Evolutionary conservation across 1,139 yeast genomes (phyloP), one percentile per base, ranked within the genome.

Genomic region (Kodamaea arcana): DNA sequence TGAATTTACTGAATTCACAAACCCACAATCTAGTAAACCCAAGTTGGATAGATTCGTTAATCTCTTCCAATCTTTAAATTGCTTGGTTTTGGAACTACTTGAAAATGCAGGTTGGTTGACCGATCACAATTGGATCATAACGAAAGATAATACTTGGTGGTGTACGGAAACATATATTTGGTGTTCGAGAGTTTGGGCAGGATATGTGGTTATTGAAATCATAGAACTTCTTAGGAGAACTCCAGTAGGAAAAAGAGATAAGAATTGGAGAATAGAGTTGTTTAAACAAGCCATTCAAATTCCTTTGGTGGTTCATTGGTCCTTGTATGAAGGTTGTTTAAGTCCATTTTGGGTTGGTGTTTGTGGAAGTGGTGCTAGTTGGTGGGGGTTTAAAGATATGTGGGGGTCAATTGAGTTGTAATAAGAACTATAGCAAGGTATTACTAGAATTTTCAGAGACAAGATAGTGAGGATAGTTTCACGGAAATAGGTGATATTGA

Each of bases 271-370:
- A 35, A 58, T 69, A 27, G 42, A 41, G 10, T 45, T 70, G 34
- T 66, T 69, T 45, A 58, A 58, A 34, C 69, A 69, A 40, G 60
- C 50, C 20, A 62, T 75, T 18, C 79, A 75, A 45, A 45, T 76
- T 27, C 82, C 82, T 3, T 63, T 76, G 50, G 79, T 77, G 29
- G 58, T 72, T 13, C 81, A 76, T 53, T 76, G 82, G 82, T 71
- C 79, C 15, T 56, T 72, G 36, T 62, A 65, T 37, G 73, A 72
- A 9, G 82, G 81, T 1, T 75, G 80, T 43, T 61, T 75, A 44
- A 50, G 65, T 29, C 75, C 75, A 24, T 69, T 69, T 51, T 69
- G 76, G 75, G 75, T 70, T 6, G 76, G 75, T 4, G 43, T 69
- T 8, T 69, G 70, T 47, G 76, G 75, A 3, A 50, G 61, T 31